A percentile compares a stretch with the other conserved stretches of the same genome.
Conservation (phyloP, 2,329 filamentous ascomycete species). For the Nothopassalora personata region DNA sequence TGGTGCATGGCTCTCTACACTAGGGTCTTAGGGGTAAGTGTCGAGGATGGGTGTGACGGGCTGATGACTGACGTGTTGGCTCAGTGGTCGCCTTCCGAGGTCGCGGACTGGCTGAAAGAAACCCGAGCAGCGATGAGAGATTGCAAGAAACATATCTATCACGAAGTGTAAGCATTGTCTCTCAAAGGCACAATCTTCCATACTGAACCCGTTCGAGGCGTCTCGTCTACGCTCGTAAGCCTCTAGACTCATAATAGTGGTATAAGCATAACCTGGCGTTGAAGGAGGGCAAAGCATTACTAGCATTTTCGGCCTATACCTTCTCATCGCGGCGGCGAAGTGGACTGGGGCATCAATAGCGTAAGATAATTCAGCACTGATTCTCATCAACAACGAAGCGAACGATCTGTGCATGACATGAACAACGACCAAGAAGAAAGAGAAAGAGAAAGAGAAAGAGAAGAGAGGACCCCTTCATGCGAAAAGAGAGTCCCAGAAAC, state of each 20-base stretch:
- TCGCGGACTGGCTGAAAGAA: constrained; percentile 32
- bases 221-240: constrained; percentile 20
- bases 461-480: no score
- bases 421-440: no score
- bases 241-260: neutral
- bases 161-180: constrained; percentile 32
- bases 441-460: no score
- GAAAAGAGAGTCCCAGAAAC: no score
- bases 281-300: neutral
- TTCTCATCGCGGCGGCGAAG: neutral
- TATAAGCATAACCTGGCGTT: neutral
- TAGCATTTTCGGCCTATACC: neutral
- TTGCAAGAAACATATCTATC: constrained; percentile 35
- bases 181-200: neutral
- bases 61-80: neutral
- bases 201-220: constrained; percentile 4
- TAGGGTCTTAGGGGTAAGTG: constrained; percentile 30
- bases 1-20: constrained; percentile 40
- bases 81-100: constrained; percentile 34
- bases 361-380: neutral
- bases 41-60: neutral
- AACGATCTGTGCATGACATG: no score
- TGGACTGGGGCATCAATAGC: neutral
- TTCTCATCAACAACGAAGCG: no score
- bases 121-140: constrained; percentile 31